A percentile compares a stretch with the other conserved stretches of the same genome.
phyloP scores from a whole-genome alignment of 2,329 filamentous ascomycete species.

The Plectosphaerella plurivora region DNA sequence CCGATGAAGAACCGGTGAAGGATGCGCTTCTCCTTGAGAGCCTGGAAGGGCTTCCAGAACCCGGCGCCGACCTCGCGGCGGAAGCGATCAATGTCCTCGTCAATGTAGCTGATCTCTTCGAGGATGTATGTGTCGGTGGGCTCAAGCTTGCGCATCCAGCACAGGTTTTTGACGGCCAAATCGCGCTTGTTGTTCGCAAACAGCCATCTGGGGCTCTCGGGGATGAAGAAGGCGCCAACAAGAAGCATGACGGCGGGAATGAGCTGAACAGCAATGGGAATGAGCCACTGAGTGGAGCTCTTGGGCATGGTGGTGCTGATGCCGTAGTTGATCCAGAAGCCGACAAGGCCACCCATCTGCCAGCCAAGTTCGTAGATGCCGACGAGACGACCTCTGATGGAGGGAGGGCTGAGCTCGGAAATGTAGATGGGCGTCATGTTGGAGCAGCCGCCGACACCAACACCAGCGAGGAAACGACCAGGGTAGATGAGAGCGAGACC shows the following conservation, averaged over 20 bases:
- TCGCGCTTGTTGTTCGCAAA: constrained; percentile 58
- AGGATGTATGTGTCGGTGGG: constrained; percentile 60
- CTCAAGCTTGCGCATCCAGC: constrained; percentile 60
- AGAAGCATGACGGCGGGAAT: constrained; percentile 62
- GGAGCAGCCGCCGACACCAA: constrained; percentile 59
- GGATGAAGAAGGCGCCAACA: constrained; percentile 53
- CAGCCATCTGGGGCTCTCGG: constrained; percentile 66
- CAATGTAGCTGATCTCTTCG: constrained; percentile 68
- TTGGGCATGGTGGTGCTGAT: constrained; percentile 45
- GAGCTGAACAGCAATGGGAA: constrained; percentile 63
- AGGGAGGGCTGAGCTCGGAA: constrained; percentile 55
- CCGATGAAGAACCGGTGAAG: constrained; percentile 72
- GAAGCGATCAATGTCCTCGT: constrained; percentile 64
- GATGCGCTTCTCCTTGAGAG: constrained; percentile 50
- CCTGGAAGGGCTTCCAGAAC: constrained; percentile 70
- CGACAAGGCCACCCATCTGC: constrained; percentile 57
- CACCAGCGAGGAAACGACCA: constrained; percentile 58
- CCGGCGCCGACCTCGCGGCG: constrained; percentile 59
- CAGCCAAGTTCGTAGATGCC: constrained; percentile 65
- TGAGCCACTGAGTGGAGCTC: constrained; percentile 53
- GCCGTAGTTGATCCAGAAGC: constrained; percentile 63
- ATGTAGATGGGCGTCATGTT: constrained; percentile 62
- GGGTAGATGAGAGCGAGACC: constrained; percentile 62
- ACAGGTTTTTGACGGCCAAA: constrained; percentile 52
- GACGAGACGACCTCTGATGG: constrained; percentile 59